A percentile compares a stretch with the other conserved stretches of the same genome.
Conservation (phyloP, 192 early-diverging fungal genomes). For the Coemansia sp. region DNA sequence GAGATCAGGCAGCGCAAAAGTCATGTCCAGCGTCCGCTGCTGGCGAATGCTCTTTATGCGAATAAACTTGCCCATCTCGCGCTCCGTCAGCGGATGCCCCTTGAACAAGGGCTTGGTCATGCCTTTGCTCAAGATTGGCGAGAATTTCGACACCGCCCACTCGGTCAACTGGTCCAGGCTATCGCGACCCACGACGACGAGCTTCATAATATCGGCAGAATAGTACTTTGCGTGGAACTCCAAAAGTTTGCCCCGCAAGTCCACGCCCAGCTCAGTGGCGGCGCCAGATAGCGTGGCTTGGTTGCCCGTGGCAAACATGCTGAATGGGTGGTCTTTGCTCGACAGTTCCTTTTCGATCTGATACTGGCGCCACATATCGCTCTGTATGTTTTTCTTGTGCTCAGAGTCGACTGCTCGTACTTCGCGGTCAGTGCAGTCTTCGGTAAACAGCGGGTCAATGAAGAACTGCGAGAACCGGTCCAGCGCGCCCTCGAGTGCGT, state of each 20-base stretch:
- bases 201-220: constrained; percentile 94
- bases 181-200: constrained; percentile 85
- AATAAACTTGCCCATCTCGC: constrained; percentile 72
- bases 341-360: constrained; percentile 84
- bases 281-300: constrained; percentile 69
- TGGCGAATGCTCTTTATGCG: constrained; percentile 80
- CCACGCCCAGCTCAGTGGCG: constrained; percentile 66
- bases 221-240: constrained; percentile 90
- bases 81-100: constrained; percentile 70
- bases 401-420: constrained; percentile 95
- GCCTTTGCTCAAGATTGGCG: constrained; percentile 73
- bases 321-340: constrained; percentile 76
- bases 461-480: constrained; percentile 93
- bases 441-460: constrained; percentile 84
- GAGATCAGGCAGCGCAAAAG: constrained; percentile 85
- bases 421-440: constrained; percentile 89
- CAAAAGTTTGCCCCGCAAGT: constrained; percentile 80
- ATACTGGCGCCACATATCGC: constrained; percentile 84
- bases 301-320: constrained; percentile 91
- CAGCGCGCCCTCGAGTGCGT: constrained; percentile 63
- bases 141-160: constrained; percentile 82
- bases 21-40: constrained; percentile 72
- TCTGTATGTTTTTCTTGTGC: constrained; percentile 93
- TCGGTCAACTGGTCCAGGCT: constrained; percentile 80
- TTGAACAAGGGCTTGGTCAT: constrained; percentile 67